These are phyloP conservation scores for Dicorynia guianensis DNA, from an alignment of 306 rosid genomes.

Conservation along the genomic window DNA sequence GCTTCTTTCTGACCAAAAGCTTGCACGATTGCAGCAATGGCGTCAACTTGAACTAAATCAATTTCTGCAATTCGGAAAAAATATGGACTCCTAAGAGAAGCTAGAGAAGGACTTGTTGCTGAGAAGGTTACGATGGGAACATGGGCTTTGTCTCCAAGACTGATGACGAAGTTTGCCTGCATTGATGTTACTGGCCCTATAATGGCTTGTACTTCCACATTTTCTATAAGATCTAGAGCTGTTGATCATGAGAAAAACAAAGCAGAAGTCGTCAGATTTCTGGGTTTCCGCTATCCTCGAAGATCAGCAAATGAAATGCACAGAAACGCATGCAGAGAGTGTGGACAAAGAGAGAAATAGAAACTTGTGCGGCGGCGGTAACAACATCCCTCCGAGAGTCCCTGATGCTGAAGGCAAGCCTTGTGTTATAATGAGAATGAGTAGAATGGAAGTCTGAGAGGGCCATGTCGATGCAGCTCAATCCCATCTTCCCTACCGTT, in stretches of 20 bases:
- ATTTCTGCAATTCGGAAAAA: slow-evolving; percentile 53
- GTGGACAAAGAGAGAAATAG: background rate
- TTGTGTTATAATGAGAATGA: slow-evolving; percentile 27
- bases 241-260: slow-evolving; percentile 2
- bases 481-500: background rate
- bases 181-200: slow-evolving; percentile 60
- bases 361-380: slow-evolving; percentile 28
- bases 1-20: slow-evolving; percentile 58
- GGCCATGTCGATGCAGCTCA: slow-evolving; percentile 33
- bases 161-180: slow-evolving; percentile 60
- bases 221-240: slow-evolving; percentile 58
- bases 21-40: slow-evolving; percentile 50
- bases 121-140: slow-evolving; percentile 63
- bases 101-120: slow-evolving; percentile 61
- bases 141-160: slow-evolving; percentile 53
- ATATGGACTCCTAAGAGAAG: slow-evolving; percentile 49
- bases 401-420: slow-evolving; percentile 15
- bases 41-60: slow-evolving; percentile 54
- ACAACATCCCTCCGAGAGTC: slow-evolving; percentile 18
- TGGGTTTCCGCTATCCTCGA: too few relatives aligned
- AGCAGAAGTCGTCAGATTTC: background rate
- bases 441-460: slow-evolving; percentile 23
- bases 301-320: background rate
- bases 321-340: background rate
- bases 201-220: slow-evolving; percentile 56